phyloP scores from a whole-genome alignment of 257 asterid species.

The Parsonsia alboflavescens region DNA sequence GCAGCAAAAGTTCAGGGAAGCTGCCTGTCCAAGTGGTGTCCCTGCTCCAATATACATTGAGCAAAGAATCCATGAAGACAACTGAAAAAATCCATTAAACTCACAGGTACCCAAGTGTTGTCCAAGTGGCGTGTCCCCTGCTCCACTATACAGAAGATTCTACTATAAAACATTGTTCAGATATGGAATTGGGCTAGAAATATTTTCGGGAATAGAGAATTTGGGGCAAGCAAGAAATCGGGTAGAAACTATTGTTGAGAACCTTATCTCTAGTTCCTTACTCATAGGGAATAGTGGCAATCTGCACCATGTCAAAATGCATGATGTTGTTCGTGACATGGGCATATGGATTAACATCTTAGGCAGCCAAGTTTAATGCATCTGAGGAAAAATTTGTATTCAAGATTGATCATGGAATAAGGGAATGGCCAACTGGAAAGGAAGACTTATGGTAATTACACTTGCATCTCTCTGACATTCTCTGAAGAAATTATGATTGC shows the following conservation, averaged over 20 bases:
- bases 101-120: no score
- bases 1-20: background rate
- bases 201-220: background rate
- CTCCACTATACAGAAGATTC: no score
- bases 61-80: background rate
- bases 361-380: no score
- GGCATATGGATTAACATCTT: constrained; percentile 1
- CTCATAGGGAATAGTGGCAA: background rate
- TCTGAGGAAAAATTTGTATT: background rate
- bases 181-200: constrained; percentile 14
- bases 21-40: background rate
- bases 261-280: constrained; percentile 15
- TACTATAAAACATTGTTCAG: constrained; percentile 17
- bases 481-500: no score
- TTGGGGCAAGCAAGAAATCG: constrained; percentile 10
- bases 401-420: background rate
- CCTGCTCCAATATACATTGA: background rate
- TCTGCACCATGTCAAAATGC: background rate
- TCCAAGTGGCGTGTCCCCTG: no score
- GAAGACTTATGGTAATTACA: background rate
- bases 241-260: background rate
- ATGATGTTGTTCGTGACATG: constrained; percentile 14
- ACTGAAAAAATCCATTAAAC: background rate
- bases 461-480: constrained; percentile 6
- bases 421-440: background rate